These are phyloP conservation scores for Chenopodium formosanum DNA, from an alignment of 148 eudicot genomes.

Conservation along the genomic window DNA sequence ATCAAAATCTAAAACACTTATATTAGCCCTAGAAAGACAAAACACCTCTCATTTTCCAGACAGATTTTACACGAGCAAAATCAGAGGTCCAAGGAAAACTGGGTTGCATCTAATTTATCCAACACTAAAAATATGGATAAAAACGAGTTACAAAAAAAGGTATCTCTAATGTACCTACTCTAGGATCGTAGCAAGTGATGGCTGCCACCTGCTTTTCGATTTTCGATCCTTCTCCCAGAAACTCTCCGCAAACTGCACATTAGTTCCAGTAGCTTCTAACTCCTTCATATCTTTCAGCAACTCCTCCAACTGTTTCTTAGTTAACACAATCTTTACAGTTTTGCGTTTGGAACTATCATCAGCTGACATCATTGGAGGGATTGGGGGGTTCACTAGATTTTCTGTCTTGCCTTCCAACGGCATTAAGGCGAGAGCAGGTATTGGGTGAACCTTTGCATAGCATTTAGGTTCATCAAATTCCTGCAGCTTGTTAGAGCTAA, in stretches of 20 bases:
- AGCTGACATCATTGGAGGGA: constrained; percentile 21
- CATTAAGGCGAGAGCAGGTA: constrained; percentile 6
- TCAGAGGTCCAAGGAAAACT: constrained; percentile 20
- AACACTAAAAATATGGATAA: constrained; percentile 6
- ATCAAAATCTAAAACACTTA: not conserved
- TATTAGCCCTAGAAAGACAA: not conserved
- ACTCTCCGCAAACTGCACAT: constrained; percentile 28
- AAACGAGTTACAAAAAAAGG: not conserved
- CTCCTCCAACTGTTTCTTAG: constrained; percentile 47
- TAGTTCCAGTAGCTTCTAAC: constrained; percentile 28
- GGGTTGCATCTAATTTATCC: constrained; percentile 35
- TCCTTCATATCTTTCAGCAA: constrained; percentile 41
- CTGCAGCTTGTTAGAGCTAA: constrained; percentile 7
- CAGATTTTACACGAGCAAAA: constrained; percentile 13
- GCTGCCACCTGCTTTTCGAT: constrained; percentile 38
- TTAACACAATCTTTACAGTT: constrained; percentile 49
- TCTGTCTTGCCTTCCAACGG: constrained; percentile 14
- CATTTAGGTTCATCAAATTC: constrained; percentile 19
- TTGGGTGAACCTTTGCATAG: constrained; percentile 30
- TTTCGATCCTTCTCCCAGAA: constrained; percentile 25
- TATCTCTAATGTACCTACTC: constrained; percentile 35
- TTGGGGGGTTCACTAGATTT: constrained; percentile 15
- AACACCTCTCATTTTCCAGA: constrained; percentile 37
- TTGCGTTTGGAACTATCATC: constrained; percentile 24
- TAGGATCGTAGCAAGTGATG: constrained; percentile 46